Base-by-base conservation (phyloP, 192 early-diverging fungal species). In the Geranomyces variabilis region DNA sequence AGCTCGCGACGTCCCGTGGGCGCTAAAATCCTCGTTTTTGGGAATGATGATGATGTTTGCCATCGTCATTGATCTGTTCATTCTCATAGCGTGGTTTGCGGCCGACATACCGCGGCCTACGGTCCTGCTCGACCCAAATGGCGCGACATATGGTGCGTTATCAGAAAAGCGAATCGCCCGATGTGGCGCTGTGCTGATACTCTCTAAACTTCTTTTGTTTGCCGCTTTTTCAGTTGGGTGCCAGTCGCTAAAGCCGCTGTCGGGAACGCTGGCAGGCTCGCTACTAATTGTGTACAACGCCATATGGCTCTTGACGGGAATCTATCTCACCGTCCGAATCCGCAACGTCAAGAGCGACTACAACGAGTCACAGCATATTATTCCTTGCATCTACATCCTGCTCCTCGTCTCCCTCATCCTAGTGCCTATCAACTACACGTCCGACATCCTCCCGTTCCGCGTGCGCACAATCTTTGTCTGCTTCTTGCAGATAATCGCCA, bases 301-400 rank as follows among this genome's bases (percentile, higher is more conserved):
- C 10, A 41, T 41, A 10, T 41, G 36, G 36, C 36, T 41, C 5
- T 41, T 41, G 5, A 7, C 5, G 5, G 36, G 36, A 41, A 41
- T 41, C 10, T 41, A 41, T 10, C 36, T 41, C 10, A 10, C 10
- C 10, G 36, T 41, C 36, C 3, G 36, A 41, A 10, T 41, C 36
- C 3, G 36, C 5, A 41, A 41, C 10, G 36, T 41, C 36, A 41
- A 41, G 36, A 7, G 5, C 36, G 36, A 41, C 10, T 41, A 7
- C 36, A 41, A 41, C 36, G 36, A 41, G 36, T 41, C 30, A 62
- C 63, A 66, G 45, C 63, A 66, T 41, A 66, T 66, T 24, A 47
- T 66, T 17, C 63, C 63, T 12, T 66, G 43, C 63, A 46, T 66
- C 24, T 66, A 66, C 3, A 62, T 62, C 3, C 29, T 62, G 21